These are phyloP conservation scores for Sarocladium oryzae DNA, from an alignment of 2,329 filamentous ascomycete genomes.

Conservation along the genomic window DNA sequence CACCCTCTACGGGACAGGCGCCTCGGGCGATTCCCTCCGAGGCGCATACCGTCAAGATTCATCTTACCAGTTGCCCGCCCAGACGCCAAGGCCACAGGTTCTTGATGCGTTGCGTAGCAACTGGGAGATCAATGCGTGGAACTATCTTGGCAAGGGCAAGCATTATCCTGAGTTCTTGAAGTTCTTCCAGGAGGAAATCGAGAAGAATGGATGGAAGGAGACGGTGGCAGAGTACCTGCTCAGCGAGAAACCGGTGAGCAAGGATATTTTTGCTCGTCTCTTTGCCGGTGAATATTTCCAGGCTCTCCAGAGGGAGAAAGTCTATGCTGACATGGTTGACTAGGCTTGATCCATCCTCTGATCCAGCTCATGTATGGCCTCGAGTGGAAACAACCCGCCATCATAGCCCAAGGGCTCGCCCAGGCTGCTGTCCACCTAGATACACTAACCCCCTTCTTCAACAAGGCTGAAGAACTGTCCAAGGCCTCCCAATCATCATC, in stretches of 20 bases:
- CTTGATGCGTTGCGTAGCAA: constrained; percentile 49
- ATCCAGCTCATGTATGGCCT: constrained; percentile 83
- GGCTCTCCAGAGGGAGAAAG: not conserved
- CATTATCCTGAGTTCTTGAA: constrained; percentile 67
- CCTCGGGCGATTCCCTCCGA: constrained; percentile 51
- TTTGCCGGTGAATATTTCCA: constrained; percentile 47
- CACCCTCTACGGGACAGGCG: constrained; percentile 69
- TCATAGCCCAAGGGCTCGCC: constrained; percentile 74
- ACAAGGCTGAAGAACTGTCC: constrained; percentile 42
- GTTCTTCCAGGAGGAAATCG: constrained; percentile 72
- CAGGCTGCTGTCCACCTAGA: constrained; percentile 65
- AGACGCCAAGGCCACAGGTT: constrained; percentile 39
- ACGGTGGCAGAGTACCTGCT: constrained; percentile 65
- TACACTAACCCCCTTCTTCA: constrained; percentile 49
- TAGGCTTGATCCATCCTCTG: constrained; percentile 68
- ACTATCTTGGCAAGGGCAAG: constrained; percentile 53
- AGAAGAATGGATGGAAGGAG: constrained; percentile 49
- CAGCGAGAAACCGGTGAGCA: constrained; percentile 48
- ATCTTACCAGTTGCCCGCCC: constrained; percentile 56
- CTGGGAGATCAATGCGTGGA: constrained; percentile 43
- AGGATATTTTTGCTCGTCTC: constrained; percentile 63
- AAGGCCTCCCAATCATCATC: not conserved
- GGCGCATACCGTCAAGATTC: constrained; percentile 58
- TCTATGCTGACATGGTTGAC: not conserved
- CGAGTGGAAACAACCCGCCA: constrained; percentile 74